phyloP scores from a whole-genome alignment of 2,329 filamentous ascomycete genomes.

The Pyrenochaeta sp. region DNA sequence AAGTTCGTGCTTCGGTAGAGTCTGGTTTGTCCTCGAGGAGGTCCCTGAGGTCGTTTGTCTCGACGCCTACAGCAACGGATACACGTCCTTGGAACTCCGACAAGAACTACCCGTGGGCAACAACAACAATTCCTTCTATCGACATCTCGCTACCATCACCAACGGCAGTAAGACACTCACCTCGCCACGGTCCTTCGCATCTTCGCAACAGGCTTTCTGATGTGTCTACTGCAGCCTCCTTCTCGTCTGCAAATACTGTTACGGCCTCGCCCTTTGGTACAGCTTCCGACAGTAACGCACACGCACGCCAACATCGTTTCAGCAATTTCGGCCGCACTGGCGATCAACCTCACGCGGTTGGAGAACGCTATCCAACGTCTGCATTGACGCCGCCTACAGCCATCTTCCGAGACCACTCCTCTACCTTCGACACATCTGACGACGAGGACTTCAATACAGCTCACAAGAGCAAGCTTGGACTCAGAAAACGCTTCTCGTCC shows the following conservation, averaged over 20 bases:
- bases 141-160: conserved; percentile 53
- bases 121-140: conserved; percentile 45
- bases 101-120: conserved; percentile 58
- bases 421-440: conserved; percentile 36
- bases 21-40: conserved; percentile 34
- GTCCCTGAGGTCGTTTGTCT: conserved; percentile 37
- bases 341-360: conserved; percentile 48
- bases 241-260: conserved; percentile 20
- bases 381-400: conserved; percentile 53
- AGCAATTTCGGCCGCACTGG: conserved; percentile 32
- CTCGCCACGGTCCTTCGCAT: conserved; percentile 41
- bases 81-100: conserved; percentile 59
- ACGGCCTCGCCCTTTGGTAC: conserved; percentile 22
- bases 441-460: conserved; percentile 34
- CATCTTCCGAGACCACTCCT: conserved; percentile 36
- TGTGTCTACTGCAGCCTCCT: conserved; percentile 32
- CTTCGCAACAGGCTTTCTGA: conserved; percentile 41
- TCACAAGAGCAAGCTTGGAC: conserved; percentile 32
- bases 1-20: conserved; percentile 25
- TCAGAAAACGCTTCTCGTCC: conserved; percentile 34
- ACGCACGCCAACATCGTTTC: conserved; percentile 28
- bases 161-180: conserved; percentile 33
- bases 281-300: conserved; percentile 19
- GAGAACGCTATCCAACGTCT: conserved; percentile 60
- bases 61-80: conserved; percentile 40